Percentiles rank a stretch among this genome's conserved stretches.
Evolutionary conservation across 768 basidiomycete species (phyloP).

Genomic region (Kwoniella newhampshirensis): DNA sequence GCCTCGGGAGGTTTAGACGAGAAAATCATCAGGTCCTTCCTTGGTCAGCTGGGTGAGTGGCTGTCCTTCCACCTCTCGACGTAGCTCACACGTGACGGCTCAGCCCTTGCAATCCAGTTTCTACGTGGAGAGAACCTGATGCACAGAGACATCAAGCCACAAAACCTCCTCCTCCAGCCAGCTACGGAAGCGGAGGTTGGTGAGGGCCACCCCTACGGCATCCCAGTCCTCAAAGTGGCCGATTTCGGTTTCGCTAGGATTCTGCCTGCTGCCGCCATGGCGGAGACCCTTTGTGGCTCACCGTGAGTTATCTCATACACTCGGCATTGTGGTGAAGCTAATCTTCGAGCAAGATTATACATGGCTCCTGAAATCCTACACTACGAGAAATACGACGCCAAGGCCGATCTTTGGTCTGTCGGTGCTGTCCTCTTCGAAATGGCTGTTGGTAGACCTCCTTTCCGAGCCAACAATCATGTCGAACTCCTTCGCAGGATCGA

Average conservation of each 20-base stretch:
- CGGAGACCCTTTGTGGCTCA: conserved; percentile 95
- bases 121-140: conserved; percentile 83
- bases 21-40: conserved; percentile 83
- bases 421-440: conserved; percentile 97
- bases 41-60: conserved; percentile 77
- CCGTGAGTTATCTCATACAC: conserved; percentile 63
- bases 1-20: conserved; percentile 85
- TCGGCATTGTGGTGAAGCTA: neutral
- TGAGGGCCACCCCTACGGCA: conserved; percentile 83
- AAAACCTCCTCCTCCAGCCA: conserved; percentile 89
- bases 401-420: conserved; percentile 97
- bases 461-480: conserved; percentile 92
- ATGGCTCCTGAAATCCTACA: conserved; percentile 99
- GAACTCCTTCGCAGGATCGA: conserved; percentile 93
- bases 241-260: conserved; percentile 97
- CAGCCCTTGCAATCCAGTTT: conserved; percentile 91
- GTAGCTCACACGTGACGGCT: conserved; percentile 3
- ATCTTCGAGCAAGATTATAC: conserved; percentile 66
- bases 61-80: neutral
- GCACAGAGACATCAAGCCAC: conserved; percentile 94
- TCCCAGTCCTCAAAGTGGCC: conserved; percentile 93
- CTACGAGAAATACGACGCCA: conserved; percentile 96
- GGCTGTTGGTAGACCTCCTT: conserved; percentile 87
- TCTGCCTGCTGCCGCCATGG: conserved; percentile 87
- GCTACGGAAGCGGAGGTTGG: conserved; percentile 75